Percentiles rank a stretch among this genome's conserved stretches.
phyloP scores from a whole-genome alignment of 2,329 filamentous ascomycete species.

The Penicillium sp. region DNA sequence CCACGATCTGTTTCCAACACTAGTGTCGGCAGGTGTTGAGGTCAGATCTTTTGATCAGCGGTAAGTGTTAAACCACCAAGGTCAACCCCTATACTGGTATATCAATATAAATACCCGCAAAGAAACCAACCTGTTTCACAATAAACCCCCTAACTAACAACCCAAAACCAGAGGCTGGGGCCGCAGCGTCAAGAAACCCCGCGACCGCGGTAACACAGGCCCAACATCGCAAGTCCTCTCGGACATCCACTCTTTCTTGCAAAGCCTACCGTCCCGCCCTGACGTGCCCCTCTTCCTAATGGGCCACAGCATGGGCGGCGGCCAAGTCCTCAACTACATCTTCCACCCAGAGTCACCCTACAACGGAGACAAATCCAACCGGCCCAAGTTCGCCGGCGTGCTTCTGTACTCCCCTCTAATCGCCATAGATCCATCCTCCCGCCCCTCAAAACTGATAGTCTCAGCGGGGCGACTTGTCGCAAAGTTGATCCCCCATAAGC shows the following conservation, averaged over 20 bases:
- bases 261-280: slow-evolving; percentile 53
- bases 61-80: slow-evolving; percentile 19
- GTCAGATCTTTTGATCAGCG: slow-evolving; percentile 79
- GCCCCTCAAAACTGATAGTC: slow-evolving; percentile 65
- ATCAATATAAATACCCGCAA: neutral
- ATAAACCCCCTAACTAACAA: neutral
- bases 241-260: slow-evolving; percentile 77
- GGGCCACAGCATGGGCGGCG: slow-evolving; percentile 91
- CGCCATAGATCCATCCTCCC: slow-evolving; percentile 64
- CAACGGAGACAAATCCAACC: slow-evolving; percentile 49
- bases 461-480: slow-evolving; percentile 66
- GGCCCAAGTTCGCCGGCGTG: slow-evolving; percentile 67
- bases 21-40: slow-evolving; percentile 72
- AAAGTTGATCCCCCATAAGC: slow-evolving; percentile 64
- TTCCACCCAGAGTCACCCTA: slow-evolving; percentile 35
- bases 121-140: neutral
- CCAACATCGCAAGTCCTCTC: slow-evolving; percentile 69
- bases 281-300: slow-evolving; percentile 68
- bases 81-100: neutral
- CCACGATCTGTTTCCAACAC: slow-evolving; percentile 67
- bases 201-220: slow-evolving; percentile 71
- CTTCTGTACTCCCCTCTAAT: slow-evolving; percentile 78
- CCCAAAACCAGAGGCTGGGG: slow-evolving; percentile 68
- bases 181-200: slow-evolving; percentile 61
- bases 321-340: slow-evolving; percentile 65